Base-by-base conservation (phyloP, 2,329 filamentous ascomycete species). In the Leptographium procerum region DNA sequence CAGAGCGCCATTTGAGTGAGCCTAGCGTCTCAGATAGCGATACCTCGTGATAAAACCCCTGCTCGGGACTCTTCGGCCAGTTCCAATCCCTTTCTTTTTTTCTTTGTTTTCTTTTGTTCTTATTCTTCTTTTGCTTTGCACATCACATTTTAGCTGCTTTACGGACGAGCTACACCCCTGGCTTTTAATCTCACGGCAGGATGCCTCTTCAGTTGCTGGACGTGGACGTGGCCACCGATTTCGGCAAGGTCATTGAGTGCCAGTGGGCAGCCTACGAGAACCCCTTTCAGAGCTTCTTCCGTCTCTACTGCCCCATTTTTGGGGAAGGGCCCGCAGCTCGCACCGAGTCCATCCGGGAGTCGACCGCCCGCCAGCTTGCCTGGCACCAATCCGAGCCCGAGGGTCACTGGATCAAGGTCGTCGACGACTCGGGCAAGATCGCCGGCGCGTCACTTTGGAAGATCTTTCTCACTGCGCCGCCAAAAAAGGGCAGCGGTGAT, bases 361-460 rank as follows among this genome's bases (percentile, higher is more conserved):
- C 56, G 10, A 36, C 56, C 29, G 56, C 22, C 19, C 56, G 48
- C 4, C 34, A 43, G 47, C 48, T 57, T 3, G 48, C 24, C 24
- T 24, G 33, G 48, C 19, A 57, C 34, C 29, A 52, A 8, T 16
- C 47, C 2, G 24, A 45, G 2, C 24, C 56, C 9, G 24, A 24
- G 8, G 24, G 33, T 48, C 31, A 28, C 10, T 57, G 56, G 56
- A 28, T 34, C 19, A 57, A 57, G 34, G 56, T 57, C 4, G 56
- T 57, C 19, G 56, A 57, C 34, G 24, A 22, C 9, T 6, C 22
- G 8, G 48, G 56, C 26, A 57, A 52, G 34, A 57, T 57, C 33
- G 56, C n/a, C 19, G 56, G 48, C 16, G 33, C 29, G 14, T 52
- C 28, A 9, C 34, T 57, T 16, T 57, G 56, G 56, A 57, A 57